Evolutionary conservation across 1,284 basidiomycete genomes (phyloP), one percentile per base, ranked within the genome.

Genomic region (Agroathelia rolfsii): DNA sequence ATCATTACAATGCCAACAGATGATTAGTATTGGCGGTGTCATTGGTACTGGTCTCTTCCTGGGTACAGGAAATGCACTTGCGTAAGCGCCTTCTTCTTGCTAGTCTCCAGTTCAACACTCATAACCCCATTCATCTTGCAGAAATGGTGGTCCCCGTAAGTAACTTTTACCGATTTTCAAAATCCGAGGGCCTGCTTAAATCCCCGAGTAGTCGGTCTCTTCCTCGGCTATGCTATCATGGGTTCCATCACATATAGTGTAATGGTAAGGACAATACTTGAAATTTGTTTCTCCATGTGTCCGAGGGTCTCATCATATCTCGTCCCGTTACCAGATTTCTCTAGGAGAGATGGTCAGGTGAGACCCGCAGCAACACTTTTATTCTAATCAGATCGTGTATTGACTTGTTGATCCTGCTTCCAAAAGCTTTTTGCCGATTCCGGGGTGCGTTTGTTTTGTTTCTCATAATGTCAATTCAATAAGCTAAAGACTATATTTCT

Each of bases 371-470:
- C n/a, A n/a, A n/a, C n/a, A n/a, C n/a, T 76, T 0, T 81, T 68
- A 44, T 65, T n/a, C n/a, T 84, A 6, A 78, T 75, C n/a, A 69
- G 77, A 38, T 64, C 75, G 10, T 73, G 74, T 4, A 3, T 12
- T 64, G 62, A 40, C 61, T 59, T 26, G 62, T 8, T 28, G 12
- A 32, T 24, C 14, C n/a, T 29, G 10, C 20, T 20, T 26, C 26
- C 2, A 20, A 23, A 13, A 54, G 62, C 1, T 62, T 52, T 34
- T 51, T 69, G 16, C 66, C 57, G 31, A 51, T 47, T 30, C 45
- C 54, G 13, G 30, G 30, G 31, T 20, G 13, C 12, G 20, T 16
- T 68, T 67, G 41, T 66, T n/a, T n/a, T n/a, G n/a, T n/a, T n/a
- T n/a, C n/a, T n/a, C n/a, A n/a, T n/a, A n/a, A 65, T 25, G 66